Percentiles rank a stretch among this genome's conserved stretches.
These are phyloP conservation scores for Claviceps sorghi DNA, from an alignment of 2,329 filamentous ascomycete genomes.

Conservation along the genomic window DNA sequence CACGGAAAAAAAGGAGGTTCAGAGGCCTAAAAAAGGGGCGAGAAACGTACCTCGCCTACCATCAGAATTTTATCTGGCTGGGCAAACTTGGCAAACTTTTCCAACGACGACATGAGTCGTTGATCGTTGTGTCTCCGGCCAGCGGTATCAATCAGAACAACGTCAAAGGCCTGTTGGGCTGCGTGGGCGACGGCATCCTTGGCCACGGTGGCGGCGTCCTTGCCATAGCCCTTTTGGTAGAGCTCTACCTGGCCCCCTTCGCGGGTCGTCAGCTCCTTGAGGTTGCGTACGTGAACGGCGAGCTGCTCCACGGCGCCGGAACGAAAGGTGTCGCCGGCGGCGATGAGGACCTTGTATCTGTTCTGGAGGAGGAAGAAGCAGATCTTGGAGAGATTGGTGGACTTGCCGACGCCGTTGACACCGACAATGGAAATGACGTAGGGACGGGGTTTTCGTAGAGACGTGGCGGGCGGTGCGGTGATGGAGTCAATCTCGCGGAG, in stretches of 20 bases:
- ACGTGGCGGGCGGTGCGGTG: conserved; percentile 48
- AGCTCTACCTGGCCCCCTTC: conserved; percentile 79
- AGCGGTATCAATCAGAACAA: conserved; percentile 93
- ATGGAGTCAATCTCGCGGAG: conserved; percentile 82
- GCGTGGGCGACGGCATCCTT: conserved; percentile 84
- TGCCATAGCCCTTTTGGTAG: conserved; percentile 95
- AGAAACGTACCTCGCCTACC: conserved; percentile 56
- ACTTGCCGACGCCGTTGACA: conserved; percentile 97
- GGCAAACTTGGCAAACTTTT: conserved; percentile 95
- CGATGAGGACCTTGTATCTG: conserved; percentile 87
- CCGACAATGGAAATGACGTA: conserved; percentile 98
- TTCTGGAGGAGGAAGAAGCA: conserved; percentile 97
- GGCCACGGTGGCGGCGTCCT: conserved; percentile 89
- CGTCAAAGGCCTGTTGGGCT: conserved; percentile 62
- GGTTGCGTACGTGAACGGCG: conserved; percentile 83
- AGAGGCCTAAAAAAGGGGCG: too few relatives aligned
- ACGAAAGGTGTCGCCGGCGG: conserved; percentile 91
- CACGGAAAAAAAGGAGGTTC: background rate
- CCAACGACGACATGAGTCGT: conserved; percentile 86
- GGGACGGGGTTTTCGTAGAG: conserved; percentile 53
- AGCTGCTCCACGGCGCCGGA: conserved; percentile 95
- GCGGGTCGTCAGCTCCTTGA: conserved; percentile 73
- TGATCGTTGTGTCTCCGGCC: conserved; percentile 91
- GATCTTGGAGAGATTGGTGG: conserved; percentile 93
- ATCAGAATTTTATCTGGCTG: conserved; percentile 97